A percentile compares a stretch with the other conserved stretches of the same genome.
These are phyloP conservation scores for Flaveria sonorensis DNA, from an alignment of 129 eudicot species.

Conservation along the genomic window DNA sequence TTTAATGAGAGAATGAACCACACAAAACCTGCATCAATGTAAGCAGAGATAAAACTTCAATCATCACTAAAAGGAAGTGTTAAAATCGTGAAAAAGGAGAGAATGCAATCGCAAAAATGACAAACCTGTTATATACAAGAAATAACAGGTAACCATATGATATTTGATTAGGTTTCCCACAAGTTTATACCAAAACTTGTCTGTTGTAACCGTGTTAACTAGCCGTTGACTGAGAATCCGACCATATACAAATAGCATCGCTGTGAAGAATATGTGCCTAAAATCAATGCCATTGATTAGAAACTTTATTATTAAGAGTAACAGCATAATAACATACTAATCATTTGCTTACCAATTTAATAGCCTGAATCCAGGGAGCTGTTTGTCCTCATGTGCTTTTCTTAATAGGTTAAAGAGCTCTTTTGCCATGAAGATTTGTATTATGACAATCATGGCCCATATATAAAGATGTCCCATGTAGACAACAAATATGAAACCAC, in stretches of 20 bases:
- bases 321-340: neutral
- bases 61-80: neutral
- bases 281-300: conserved; percentile 23
- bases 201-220: conserved; percentile 79
- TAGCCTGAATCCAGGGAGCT: conserved; percentile 78
- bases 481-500: conserved; percentile 67
- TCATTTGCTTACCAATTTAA: conserved; percentile 63
- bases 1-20: conserved; percentile 90
- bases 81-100: neutral
- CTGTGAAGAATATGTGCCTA: conserved; percentile 95
- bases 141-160: conserved; percentile 90
- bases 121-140: conserved; percentile 83
- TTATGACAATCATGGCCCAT: conserved; percentile 85
- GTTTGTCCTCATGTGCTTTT: conserved; percentile 70
- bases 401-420: conserved; percentile 78
- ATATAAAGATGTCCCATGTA: conserved; percentile 94
- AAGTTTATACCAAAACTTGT: conserved; percentile 70
- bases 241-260: conserved; percentile 88
- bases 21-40: conserved; percentile 63
- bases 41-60: conserved; percentile 4
- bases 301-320: neutral
- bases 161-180: conserved; percentile 78
- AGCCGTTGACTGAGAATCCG: conserved; percentile 89
- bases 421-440: conserved; percentile 85
- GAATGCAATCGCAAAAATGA: neutral